These are phyloP conservation scores for Peronospora belbahrii DNA, from an alignment of 352 stramenopile genomes.

Conservation along the genomic window DNA sequence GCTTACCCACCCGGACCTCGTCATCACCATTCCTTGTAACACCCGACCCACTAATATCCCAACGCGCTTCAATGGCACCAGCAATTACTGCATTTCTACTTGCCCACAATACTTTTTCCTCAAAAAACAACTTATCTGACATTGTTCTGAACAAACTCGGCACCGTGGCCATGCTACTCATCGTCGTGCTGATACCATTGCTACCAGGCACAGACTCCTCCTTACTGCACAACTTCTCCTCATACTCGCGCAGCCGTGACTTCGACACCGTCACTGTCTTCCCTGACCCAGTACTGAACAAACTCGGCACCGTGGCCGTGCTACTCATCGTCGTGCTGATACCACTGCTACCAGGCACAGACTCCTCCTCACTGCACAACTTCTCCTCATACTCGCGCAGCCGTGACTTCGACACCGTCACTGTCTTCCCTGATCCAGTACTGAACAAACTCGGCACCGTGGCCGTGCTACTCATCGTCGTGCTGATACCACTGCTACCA, in stretches of 20 bases:
- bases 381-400: constrained; percentile 14
- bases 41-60: background rate
- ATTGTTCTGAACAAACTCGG: too few species aligned
- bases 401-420: constrained; percentile 11
- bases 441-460: constrained; percentile 13
- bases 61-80: background rate
- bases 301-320: constrained; percentile 12
- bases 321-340: too few species aligned
- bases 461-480: too few species aligned
- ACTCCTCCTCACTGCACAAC: constrained; percentile 1
- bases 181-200: too few species aligned
- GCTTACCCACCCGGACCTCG: background rate
- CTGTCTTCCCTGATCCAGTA: constrained; percentile 11
- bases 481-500: too few species aligned
- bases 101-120: background rate
- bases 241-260: constrained; percentile 9
- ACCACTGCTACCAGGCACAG: constrained; percentile 19
- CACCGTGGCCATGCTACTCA: too few species aligned
- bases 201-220: too few species aligned
- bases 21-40: background rate
- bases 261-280: constrained; percentile 16
- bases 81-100: background rate
- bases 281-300: constrained; percentile 16
- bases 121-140: constrained; percentile 1
- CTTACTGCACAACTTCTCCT: constrained; percentile 5